Conservation (phyloP, 441 rosid species). For the Raphanus hybrid region DNA sequence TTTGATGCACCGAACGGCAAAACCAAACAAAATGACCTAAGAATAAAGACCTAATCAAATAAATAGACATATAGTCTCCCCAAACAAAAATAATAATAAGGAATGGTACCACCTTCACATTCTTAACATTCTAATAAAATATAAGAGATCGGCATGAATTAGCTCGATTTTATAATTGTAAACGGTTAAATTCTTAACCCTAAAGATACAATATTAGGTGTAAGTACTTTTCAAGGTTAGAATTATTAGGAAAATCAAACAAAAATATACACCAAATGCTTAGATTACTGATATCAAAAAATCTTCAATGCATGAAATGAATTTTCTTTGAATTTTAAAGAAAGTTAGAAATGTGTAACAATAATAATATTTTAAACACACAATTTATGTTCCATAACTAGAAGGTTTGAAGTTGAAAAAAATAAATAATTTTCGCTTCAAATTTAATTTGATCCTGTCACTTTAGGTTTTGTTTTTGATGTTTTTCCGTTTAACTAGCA, state of each 20-base stretch:
- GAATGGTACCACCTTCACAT: not conserved
- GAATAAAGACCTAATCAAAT: not conserved
- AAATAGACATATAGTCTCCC: not conserved
- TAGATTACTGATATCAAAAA: not conserved
- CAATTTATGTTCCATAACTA: not conserved
- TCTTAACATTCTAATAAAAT: not conserved
- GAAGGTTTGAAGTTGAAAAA: not conserved
- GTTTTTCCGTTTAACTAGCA: no score
- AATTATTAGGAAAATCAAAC: not conserved
- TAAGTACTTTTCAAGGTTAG: not conserved
- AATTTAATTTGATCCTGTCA: no score
- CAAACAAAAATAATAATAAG: not conserved
- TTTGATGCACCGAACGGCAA: not conserved
- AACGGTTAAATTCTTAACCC: not conserved
- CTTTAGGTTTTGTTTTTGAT: no score
- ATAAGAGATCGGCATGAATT: not conserved
- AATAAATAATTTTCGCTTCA: no score
- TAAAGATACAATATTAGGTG: not conserved
- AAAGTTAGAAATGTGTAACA: not conserved
- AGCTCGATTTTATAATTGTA: not conserved
- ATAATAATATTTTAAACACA: not conserved
- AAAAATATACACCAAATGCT: not conserved
- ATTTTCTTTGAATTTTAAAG: not conserved
- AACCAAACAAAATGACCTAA: not conserved
- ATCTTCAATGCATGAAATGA: not conserved